phyloP scores from a whole-genome alignment of 2,329 filamentous ascomycete genomes.

The Penicillium capsulatum region DNA sequence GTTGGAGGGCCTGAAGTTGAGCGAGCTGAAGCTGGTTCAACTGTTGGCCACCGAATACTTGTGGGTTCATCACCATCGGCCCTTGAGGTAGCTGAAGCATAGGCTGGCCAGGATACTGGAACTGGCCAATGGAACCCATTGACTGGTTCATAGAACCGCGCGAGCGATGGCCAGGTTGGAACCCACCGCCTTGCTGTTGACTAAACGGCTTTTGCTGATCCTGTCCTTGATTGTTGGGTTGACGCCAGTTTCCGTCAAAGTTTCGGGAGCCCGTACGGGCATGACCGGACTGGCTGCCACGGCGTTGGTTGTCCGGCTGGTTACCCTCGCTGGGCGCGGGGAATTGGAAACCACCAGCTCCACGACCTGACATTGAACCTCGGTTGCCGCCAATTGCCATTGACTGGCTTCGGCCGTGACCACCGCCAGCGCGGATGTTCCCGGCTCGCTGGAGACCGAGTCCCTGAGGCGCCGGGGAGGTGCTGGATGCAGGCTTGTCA shows the following conservation, averaged over 20 bases:
- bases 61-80: slow-evolving; percentile 73
- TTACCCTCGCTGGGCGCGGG: slow-evolving; percentile 52
- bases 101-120: slow-evolving; percentile 83
- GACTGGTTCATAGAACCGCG: slow-evolving; percentile 84
- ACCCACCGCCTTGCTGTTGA: slow-evolving; percentile 58
- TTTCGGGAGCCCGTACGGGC: slow-evolving; percentile 81
- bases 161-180: slow-evolving; percentile 87
- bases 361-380: slow-evolving; percentile 58
- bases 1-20: slow-evolving; percentile 89
- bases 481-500: slow-evolving; percentile 38
- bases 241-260: slow-evolving; percentile 97
- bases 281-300: slow-evolving; percentile 70
- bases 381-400: slow-evolving; percentile 59
- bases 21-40: slow-evolving; percentile 82
- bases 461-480: slow-evolving; percentile 54
- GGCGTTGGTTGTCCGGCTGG: slow-evolving; percentile 65
- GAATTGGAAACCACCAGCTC: slow-evolving; percentile 70
- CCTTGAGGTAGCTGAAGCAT: slow-evolving; percentile 78
- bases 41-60: slow-evolving; percentile 79
- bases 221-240: slow-evolving; percentile 58
- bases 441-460: slow-evolving; percentile 65
- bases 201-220: slow-evolving; percentile 58
- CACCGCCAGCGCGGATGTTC: slow-evolving; percentile 83
- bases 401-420: slow-evolving; percentile 50
- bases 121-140: slow-evolving; percentile 74